Evolutionary conservation across 1,139 yeast species (phyloP).

Genomic region (Yamadazyma membranifaciens): DNA sequence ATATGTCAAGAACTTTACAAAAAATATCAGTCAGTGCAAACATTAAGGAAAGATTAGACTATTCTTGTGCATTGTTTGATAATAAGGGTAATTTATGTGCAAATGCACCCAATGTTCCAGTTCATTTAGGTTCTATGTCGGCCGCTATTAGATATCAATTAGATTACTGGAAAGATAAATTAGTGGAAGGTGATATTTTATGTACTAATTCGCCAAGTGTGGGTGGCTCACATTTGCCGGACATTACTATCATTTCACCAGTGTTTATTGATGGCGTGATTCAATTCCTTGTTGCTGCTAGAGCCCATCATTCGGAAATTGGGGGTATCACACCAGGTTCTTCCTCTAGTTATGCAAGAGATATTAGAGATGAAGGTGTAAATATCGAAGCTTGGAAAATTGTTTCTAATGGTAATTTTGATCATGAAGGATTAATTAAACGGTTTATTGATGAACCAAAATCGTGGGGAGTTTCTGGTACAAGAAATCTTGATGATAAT

Average conservation of each 20-base stretch:
- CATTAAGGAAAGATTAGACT: constrained; percentile 24
- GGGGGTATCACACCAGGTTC: constrained; percentile 70
- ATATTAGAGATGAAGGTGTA: constrained; percentile 65
- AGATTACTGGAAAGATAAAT: constrained; percentile 16
- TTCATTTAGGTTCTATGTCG: constrained; percentile 23
- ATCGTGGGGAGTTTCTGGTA: constrained; percentile 60
- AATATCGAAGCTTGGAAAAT: constrained; percentile 55
- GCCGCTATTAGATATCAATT: constrained; percentile 19
- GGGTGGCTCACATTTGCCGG: constrained; percentile 23
- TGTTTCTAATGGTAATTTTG: constrained; percentile 55
- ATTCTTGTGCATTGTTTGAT: constrained; percentile 29
- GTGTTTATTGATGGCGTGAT: constrained; percentile 32
- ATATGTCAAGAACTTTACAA: constrained; percentile 23
- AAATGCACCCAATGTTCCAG: constrained; percentile 23
- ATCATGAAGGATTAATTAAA: constrained; percentile 47
- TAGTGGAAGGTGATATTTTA: constrained; percentile 20
- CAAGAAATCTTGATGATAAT: constrained; percentile 46
- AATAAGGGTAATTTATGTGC: constrained; percentile 19
- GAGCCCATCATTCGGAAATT: constrained; percentile 70
- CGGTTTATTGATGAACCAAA: constrained; percentile 52
- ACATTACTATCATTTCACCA: constrained; percentile 20
- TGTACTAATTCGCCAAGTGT: constrained; percentile 21
- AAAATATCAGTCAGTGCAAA: constrained; percentile 22
- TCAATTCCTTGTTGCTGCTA: constrained; percentile 60
- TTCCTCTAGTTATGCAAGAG: constrained; percentile 62